Percentiles rank a stretch among this genome's conserved stretches.
Evolutionary conservation across 768 basidiomycete species (phyloP).

Genomic region (Termitomyces heimii): DNA sequence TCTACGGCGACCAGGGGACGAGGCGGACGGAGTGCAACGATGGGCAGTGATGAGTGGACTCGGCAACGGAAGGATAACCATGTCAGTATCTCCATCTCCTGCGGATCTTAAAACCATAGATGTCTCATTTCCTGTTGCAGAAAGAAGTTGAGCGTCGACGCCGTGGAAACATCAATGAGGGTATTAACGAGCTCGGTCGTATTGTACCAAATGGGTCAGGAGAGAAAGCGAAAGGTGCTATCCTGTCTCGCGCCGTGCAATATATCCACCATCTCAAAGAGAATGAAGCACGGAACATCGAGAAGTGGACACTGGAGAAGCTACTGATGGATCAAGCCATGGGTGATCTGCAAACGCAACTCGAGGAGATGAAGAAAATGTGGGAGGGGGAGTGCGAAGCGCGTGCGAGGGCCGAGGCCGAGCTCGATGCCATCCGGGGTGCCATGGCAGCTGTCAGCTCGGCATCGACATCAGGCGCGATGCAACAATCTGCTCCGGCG

Average conservation of each 20-base stretch:
- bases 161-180: constrained; percentile 93
- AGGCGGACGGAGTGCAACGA: constrained; percentile 51
- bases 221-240: constrained; percentile 86
- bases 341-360: constrained; percentile 78
- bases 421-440: constrained; percentile 51
- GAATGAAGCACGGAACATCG: constrained; percentile 85
- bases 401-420: constrained; percentile 56
- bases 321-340: constrained; percentile 88
- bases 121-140: constrained; percentile 32
- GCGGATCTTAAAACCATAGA: no score
- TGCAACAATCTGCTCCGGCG: constrained; percentile 4
- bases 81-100: constrained; percentile 39
- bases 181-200: constrained; percentile 86
- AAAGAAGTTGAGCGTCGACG: constrained; percentile 98
- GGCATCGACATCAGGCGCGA: not conserved
- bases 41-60: constrained; percentile 76
- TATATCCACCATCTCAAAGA: constrained; percentile 91
- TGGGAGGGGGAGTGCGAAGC: constrained; percentile 74
- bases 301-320: constrained; percentile 93
- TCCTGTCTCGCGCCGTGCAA: constrained; percentile 82
- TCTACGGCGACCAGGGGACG: constrained; percentile 31
- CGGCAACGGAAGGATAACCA: constrained; percentile 81
- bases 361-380: constrained; percentile 74
- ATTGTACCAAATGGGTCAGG: constrained; percentile 86
- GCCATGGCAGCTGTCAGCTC: constrained; percentile 5